Evolutionary conservation across 371 early-diverging fungal genomes (phyloP).

Genomic region (Mucor sp.): DNA sequence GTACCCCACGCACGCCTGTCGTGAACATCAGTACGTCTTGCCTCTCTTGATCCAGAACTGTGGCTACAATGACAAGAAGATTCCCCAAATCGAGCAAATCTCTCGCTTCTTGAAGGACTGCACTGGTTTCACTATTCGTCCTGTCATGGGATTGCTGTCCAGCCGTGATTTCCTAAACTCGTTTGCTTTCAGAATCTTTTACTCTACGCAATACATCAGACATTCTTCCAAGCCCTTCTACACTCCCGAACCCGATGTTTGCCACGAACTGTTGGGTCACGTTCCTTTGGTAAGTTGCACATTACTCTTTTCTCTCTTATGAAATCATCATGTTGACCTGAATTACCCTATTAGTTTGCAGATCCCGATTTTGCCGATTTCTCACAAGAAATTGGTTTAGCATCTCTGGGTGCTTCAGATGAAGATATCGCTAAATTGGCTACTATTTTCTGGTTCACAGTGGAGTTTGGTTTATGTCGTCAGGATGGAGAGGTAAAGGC

Average conservation of each 20-base stretch:
- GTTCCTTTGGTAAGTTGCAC: constrained; percentile 51
- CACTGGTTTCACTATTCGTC: constrained; percentile 95
- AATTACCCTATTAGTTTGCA: constrained; percentile 66
- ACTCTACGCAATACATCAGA: constrained; percentile 96
- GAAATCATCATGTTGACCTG: neutral
- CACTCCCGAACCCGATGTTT: constrained; percentile 94
- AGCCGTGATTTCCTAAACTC: constrained; percentile 95
- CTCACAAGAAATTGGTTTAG: constrained; percentile 94
- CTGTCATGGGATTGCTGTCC: constrained; percentile 94
- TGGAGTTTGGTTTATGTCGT: constrained; percentile 93
- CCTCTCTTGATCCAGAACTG: constrained; percentile 93
- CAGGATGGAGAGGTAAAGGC: constrained; percentile 84
- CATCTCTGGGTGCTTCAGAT: constrained; percentile 92
- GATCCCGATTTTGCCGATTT: constrained; percentile 97
- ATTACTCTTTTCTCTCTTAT: neutral
- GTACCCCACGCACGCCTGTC: constrained; percentile 89
- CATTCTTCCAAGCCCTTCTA: constrained; percentile 91
- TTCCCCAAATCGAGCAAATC: constrained; percentile 91
- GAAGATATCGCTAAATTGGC: constrained; percentile 90
- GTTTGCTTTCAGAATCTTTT: constrained; percentile 97
- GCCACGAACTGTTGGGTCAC: constrained; percentile 86
- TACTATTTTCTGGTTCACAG: constrained; percentile 94
- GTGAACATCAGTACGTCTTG: constrained; percentile 90
- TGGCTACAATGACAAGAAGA: constrained; percentile 80
- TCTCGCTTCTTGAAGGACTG: constrained; percentile 95